Evolutionary conservation across 1,139 yeast species (phyloP), one percentile per base, ranked within the genome.

Genomic region (Casaregolazyma lundiana): DNA sequence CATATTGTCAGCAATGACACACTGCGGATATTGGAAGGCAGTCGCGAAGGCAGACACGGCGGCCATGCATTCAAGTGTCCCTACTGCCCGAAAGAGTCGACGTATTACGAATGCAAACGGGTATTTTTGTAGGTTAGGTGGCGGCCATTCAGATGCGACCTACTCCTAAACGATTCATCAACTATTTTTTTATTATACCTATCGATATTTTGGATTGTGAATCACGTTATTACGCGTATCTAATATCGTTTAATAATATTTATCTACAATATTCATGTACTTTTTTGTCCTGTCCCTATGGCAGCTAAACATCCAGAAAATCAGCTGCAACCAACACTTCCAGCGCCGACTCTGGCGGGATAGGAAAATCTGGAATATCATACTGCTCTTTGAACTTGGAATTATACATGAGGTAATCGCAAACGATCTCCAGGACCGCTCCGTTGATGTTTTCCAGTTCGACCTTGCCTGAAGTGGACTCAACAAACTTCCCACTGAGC

Each of bases 271-370:
- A n/a, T n/a, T n/a, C n/a, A n/a, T n/a, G n/a, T n/a, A n/a, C n/a
- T n/a, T n/a, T n/a, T n/a, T n/a, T n/a, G n/a, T n/a, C n/a, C n/a
- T n/a, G n/a, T n/a, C n/a, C n/a, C 24, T 21, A 21, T 8, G 15
- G 6, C 8, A 22, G 47, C 59, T 55, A 64, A 50, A 81, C 80
- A 60, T 87, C 92, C 57, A 89, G 70, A 62, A 79, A 89, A 62
- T 90, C 97, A 0, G 97, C 96, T 29, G 95, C 95, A 35, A 92
- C 94, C 42, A 92, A 68, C 55, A 92, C 69, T 60, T 92, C 97
- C 54, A 92, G 71, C 0, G 97, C 96, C 76, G 90, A 78, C 57
- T 88, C 97, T 0, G 97, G 92, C 0, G 97, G 97, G 1, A 92
- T 80, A 41, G 84, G 83, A 64, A 92, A 92, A 51, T 86, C 94